Base-by-base conservation (phyloP, 768 basidiomycete species). In the Artomyces pyxidatus region DNA sequence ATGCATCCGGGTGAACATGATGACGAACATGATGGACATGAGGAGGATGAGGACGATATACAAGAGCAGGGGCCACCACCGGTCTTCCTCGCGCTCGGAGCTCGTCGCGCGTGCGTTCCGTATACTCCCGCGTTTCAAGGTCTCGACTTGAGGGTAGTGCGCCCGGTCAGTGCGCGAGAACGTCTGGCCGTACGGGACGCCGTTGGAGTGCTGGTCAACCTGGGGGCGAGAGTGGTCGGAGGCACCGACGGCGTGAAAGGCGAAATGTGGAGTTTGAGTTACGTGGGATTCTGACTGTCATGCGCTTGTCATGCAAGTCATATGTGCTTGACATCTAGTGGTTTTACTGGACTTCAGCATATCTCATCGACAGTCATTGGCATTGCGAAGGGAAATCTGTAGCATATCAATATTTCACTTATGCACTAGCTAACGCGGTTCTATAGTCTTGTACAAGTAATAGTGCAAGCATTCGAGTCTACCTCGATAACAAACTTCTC, bases 211-310 rank as follows among this genome's bases (percentile, higher is more conserved):
- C 49, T 57, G 16, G 49, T 51, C 25, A 29, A 53, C 3, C 42
- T 57, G 4, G 53, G 53, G 1, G 53, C 54, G n/a, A 37, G 42
- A 37, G 47, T 49, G 10, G 30, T 53, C 0, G 42, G 51, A 7
- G 45, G 48, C 16, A 44, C 39, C 3, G 47, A 49, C 10, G 51
- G 42, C 11, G 54, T 49, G 29, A 37, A 47, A 35, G 52, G 52
- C 25, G 54, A 56, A 48, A 56, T 56, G 54, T 56, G 52, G 55
- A 56, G 55, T 29, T 46, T 54, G 55, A 57, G 55, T 39, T 57
- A 54, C 14, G 53, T 57, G 2, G 53, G 53, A 8, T 57, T 57
- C 48, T 54, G 32, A 35, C n/a, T n/a, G n/a, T n/a, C n/a, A n/a
- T n/a, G n/a, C n/a, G n/a, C n/a, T n/a, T n/a, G n/a, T n/a, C n/a